A percentile compares a stretch with the other conserved stretches of the same genome.
phyloP scores from a whole-genome alignment of 2,329 filamentous ascomycete species.

The Beauveria sp. region DNA sequence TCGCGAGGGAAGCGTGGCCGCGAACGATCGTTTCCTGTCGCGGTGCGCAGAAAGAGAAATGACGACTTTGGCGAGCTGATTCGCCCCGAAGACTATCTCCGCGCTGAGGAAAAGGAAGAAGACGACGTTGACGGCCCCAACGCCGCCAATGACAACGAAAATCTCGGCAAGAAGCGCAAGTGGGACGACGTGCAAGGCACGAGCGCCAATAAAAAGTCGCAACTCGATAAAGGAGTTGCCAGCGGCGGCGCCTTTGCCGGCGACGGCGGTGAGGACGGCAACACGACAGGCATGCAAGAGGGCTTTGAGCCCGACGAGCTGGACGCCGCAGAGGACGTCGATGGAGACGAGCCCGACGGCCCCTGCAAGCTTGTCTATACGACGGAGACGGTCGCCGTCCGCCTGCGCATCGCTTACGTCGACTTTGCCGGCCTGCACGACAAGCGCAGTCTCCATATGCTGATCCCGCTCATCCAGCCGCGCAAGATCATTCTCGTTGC shows the following conservation, averaged over 20 bases:
- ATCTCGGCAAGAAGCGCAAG: slow-evolving; percentile 84
- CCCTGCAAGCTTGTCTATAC: slow-evolving; percentile 69
- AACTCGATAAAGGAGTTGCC: slow-evolving; percentile 31
- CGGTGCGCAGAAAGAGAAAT: slow-evolving; percentile 66
- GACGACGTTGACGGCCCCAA: slow-evolving; percentile 50
- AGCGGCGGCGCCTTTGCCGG: slow-evolving; percentile 38
- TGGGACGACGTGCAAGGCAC: slow-evolving; percentile 61
- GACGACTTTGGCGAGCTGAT: slow-evolving; percentile 96
- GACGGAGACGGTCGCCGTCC: slow-evolving; percentile 56
- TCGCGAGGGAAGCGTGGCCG: slow-evolving; percentile 85
- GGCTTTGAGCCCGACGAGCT: slow-evolving; percentile 45
- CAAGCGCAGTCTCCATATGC: slow-evolving; percentile 85
- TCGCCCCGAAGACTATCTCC: slow-evolving; percentile 84
- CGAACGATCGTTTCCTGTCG: slow-evolving; percentile 85
- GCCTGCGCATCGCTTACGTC: slow-evolving; percentile 74
- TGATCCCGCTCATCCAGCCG: slow-evolving; percentile 88
- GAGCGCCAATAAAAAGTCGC: slow-evolving; percentile 53
- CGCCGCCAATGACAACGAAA: slow-evolving; percentile 42
- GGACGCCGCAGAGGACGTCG: slow-evolving; percentile 50
- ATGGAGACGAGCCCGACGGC: slow-evolving; percentile 44
- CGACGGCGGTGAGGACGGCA: slow-evolving; percentile 21
- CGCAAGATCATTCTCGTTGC: slow-evolving; percentile 90
- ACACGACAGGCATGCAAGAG: slow-evolving; percentile 19
- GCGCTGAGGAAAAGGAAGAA: slow-evolving; percentile 82
- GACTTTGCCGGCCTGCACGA: slow-evolving; percentile 93